Base-by-base conservation (phyloP, 140 eudicot genomes). In the Senecio squalidus region DNA sequence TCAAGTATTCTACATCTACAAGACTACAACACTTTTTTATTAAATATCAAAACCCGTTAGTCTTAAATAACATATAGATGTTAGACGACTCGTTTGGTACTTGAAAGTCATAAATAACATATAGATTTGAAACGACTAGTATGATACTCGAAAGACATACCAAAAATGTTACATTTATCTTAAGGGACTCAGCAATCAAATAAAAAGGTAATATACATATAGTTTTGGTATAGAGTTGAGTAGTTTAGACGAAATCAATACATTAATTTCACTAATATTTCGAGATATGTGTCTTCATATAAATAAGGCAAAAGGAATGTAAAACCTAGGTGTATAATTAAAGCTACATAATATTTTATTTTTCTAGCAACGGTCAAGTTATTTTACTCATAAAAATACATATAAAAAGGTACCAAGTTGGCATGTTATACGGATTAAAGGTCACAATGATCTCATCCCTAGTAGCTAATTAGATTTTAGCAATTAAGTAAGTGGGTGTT, bases 341-440 rank as follows among this genome's bases (percentile, higher is more conserved):
- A 51, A 38, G 56, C 69, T 60, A 60, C 24, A 15, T 70, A 60
- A 60, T 50, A 49, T 27, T 59, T 60, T 60, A 50, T 49, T 26
- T 60, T 27, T n/a, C n/a, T 53, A 70, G 69, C 69, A 70, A 70
- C 75, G 69, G 75, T 41, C 57, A 51, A 70, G 40, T 60, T 36
- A 55, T 28, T 40, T 70, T 39, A 55, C 56, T 50, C 20, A 30
- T 50, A 5, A 58, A 58, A 34, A 47, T 21, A 36, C 20, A 60
- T 45, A 16, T 27, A 44, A 6, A 28, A 34, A 38, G 39, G 34
- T 22, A 39, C 40, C 68, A 26, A 70, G 56, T 70, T 70, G 75
- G 45, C 68, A 9, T 60, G 50, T 38, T 60, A 69, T 55, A 24
- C 4, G 67, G 68, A 39, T 23, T n/a, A 55, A 5, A 30, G 14